Base-by-base conservation (phyloP, 2,329 filamentous ascomycete genomes). In the Fonsecaea multimorphosa region DNA sequence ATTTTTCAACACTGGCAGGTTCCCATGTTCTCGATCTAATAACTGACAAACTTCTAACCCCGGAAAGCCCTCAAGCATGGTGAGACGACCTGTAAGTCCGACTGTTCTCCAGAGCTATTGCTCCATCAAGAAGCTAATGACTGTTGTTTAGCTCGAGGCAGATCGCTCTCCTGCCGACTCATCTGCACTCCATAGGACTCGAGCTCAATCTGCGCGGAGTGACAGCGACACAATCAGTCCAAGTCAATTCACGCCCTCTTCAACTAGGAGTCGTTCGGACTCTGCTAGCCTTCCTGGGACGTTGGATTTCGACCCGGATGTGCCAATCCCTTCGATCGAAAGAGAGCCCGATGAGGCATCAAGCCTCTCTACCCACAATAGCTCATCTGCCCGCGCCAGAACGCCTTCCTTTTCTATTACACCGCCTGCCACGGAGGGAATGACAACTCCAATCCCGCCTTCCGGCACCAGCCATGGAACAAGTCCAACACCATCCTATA, bases 341-440 rank as follows among this genome's bases (percentile, higher is more conserved):
- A 40, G 38, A 40, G 38, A 40, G 16, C 16, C 14, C n/a, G 16
- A n/a, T 40, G 14, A 19, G 16, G 16, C 38, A 14, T 40, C 38
- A 11, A 40, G n/a, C 38, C 16, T n/a, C 38, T 8, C 8, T 19
- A 1, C 38, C n/a, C 38, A 8, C 38, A 40, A 19, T 4, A 40
- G 11, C 16, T 5, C 11, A 40, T 19, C 38, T 19, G 38, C 31
- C 46, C 58, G 58, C n/a, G 31, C 49, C 49, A 32, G 49, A 29
- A 24, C 58, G 1, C 58, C 58, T 14, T 61, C 58, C 27, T 52
- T 61, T 54, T 61, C 46, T 31, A 54, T 61, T 22, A 53, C 46
- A 7, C 46, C 58, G 12, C 54, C 54, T 19, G 22, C 32, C 27
- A 24, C 58, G 14, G 46, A 36, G 31, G 53, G 6, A 36, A 56